A percentile compares a stretch with the other conserved stretches of the same genome.
Conservation (phyloP, 164 flowering plant genomes). For the Tinospora cordifolia region DNA sequence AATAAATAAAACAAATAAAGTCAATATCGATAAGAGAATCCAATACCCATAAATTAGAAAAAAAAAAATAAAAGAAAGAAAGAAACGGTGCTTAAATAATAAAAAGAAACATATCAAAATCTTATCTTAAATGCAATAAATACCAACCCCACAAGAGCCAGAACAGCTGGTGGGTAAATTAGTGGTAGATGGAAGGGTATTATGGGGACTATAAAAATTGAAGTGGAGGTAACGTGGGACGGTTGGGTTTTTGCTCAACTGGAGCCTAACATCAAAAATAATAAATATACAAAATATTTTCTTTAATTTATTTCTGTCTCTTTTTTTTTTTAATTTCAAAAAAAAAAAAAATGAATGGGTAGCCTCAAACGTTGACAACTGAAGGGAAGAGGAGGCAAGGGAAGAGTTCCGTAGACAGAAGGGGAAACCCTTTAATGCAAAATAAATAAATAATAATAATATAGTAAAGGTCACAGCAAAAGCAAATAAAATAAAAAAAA, state of each 20-base stretch:
- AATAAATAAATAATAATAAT: too few species aligned
- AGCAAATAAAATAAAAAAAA: background rate
- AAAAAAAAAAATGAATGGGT: slow-evolving; percentile 4
- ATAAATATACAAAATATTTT: too few species aligned
- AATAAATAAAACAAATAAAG: too few species aligned
- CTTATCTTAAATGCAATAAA: background rate
- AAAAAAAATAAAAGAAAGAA: too few species aligned
- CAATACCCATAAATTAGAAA: too few species aligned
- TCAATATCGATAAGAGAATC: too few species aligned
- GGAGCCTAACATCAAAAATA: background rate
- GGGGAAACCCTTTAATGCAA: slow-evolving; percentile 24
- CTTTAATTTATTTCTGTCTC: too few species aligned
- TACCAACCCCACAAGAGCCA: background rate
- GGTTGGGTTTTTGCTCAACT: slow-evolving; percentile 16
- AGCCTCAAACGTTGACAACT: slow-evolving; percentile 46
- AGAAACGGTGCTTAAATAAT: too few species aligned
- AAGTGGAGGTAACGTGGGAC: slow-evolving; percentile 34
- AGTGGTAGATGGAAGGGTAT: background rate
- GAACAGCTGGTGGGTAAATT: background rate
- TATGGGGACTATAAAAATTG: background rate
- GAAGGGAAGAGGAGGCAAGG: background rate
- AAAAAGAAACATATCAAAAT: background rate
- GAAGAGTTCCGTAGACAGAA: slow-evolving; percentile 28
- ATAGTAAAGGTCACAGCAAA: too few species aligned
- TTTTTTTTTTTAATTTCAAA: too few species aligned